phyloP scores from a whole-genome alignment of 1,284 basidiomycete genomes.

The Irpex lacteus region DNA sequence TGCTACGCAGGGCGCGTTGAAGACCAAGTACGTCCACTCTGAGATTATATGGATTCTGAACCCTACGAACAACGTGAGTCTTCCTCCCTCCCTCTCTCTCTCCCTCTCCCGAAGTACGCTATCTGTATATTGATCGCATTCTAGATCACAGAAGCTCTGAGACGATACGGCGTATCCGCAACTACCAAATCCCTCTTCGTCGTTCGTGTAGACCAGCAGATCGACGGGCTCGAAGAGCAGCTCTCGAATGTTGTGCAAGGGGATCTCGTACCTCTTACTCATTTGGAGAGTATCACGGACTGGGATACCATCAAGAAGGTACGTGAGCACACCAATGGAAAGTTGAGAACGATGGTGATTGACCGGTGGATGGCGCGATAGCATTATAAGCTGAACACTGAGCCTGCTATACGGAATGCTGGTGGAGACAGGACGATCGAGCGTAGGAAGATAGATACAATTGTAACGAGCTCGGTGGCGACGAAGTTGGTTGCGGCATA shows the following conservation, averaged over 20 bases:
- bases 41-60: constrained; percentile 84
- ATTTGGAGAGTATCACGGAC: constrained; percentile 56
- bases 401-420: constrained; percentile 41
- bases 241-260: constrained; percentile 64
- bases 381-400: constrained; percentile 75
- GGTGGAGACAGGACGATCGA: constrained; percentile 38
- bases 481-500: constrained; percentile 73
- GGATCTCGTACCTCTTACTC: constrained; percentile 41
- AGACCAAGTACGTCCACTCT: constrained; percentile 81
- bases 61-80: constrained; percentile 77
- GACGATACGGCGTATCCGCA: constrained; percentile 80
- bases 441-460: constrained; percentile 51
- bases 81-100: not conserved
- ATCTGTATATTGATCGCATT: too few relatives aligned
- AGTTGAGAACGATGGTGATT: too few relatives aligned
- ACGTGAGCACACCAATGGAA: too few relatives aligned
- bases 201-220: constrained; percentile 54
- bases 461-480: constrained; percentile 75
- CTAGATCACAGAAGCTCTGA: constrained; percentile 85
- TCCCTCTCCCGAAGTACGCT: too few relatives aligned
- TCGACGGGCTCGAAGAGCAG: constrained; percentile 37
- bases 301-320: constrained; percentile 77
- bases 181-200: constrained; percentile 68
- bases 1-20: constrained; percentile 51
- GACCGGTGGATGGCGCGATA: constrained; percentile 29